phyloP scores from a whole-genome alignment of 305 asterid genomes.

The Vinca major region DNA sequence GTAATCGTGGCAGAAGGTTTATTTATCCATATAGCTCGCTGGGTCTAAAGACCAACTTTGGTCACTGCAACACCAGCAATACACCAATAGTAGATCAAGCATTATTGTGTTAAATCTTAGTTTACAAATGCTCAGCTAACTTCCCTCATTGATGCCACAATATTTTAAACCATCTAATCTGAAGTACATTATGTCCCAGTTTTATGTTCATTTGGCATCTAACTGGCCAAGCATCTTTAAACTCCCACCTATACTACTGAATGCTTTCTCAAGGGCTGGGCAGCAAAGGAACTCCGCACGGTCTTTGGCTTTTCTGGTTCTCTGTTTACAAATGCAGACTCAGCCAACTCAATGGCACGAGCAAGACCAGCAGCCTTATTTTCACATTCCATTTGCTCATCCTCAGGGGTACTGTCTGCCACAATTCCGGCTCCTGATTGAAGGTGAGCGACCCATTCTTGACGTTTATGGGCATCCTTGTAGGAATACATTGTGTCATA shows the following conservation, averaged over 20 bases:
- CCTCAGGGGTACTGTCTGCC: constrained; percentile 68
- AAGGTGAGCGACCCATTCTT: constrained; percentile 81
- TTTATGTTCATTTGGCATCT: background rate
- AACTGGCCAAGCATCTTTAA: background rate
- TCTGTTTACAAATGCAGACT: constrained; percentile 47
- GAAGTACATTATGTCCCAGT: background rate
- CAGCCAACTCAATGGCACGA: constrained; percentile 80
- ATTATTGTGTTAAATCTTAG: background rate
- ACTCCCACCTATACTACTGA: background rate
- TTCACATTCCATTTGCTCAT: constrained; percentile 72
- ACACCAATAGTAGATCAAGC: too few relatives aligned
- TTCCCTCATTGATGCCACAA: background rate
- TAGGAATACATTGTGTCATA: constrained; percentile 59
- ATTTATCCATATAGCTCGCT: too few relatives aligned
- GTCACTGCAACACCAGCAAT: too few relatives aligned
- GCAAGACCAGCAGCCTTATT: constrained; percentile 65
- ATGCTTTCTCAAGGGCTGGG: background rate
- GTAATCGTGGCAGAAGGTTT: too few relatives aligned
- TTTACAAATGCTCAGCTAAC: background rate
- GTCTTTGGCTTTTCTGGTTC: constrained; percentile 8
- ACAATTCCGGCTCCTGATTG: constrained; percentile 91
- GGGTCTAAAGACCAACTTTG: too few relatives aligned
- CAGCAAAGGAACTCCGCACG: background rate
- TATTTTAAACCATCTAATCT: background rate
- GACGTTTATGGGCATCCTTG: constrained; percentile 31